Evolutionary conservation across 371 early-diverging fungal species (phyloP).

Genomic region (Nematocida sp.): DNA sequence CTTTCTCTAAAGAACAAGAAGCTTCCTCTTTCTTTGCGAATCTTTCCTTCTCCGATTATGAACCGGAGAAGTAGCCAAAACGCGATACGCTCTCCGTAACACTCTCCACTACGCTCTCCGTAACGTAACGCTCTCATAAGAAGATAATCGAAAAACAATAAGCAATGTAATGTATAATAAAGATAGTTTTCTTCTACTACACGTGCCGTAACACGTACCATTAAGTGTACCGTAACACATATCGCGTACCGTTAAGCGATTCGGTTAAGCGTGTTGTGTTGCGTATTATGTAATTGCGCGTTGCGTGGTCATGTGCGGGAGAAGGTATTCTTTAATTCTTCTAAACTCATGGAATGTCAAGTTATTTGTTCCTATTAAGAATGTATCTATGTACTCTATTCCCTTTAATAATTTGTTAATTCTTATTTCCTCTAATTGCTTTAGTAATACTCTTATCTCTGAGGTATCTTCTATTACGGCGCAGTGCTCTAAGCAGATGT

Average conservation of each 20-base stretch:
- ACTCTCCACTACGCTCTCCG: too few relatives aligned
- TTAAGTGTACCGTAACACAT: too few relatives aligned
- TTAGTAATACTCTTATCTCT: constrained; percentile 35
- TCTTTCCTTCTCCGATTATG: constrained; percentile 48
- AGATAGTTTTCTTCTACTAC: too few relatives aligned
- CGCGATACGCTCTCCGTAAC: too few relatives aligned
- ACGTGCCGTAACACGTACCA: too few relatives aligned
- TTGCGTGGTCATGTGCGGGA: constrained; percentile 34
- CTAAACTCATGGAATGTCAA: constrained; percentile 50
- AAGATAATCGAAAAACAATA: too few relatives aligned
- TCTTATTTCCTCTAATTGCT: constrained; percentile 28
- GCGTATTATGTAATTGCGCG: too few relatives aligned
- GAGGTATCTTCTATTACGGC: constrained; percentile 17
- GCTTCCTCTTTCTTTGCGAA: constrained; percentile 54
- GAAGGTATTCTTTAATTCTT: constrained; percentile 45
- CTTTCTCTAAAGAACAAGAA: constrained; percentile 29
- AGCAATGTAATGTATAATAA: too few relatives aligned
- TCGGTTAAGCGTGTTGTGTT: too few relatives aligned
- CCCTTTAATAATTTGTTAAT: constrained; percentile 47
- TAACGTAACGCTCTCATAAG: too few relatives aligned
- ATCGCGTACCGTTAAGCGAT: too few relatives aligned
- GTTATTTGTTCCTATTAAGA: constrained; percentile 40
- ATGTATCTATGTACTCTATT: constrained; percentile 41
- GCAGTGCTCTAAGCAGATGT: constrained; percentile 23
- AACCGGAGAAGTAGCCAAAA: constrained; percentile 16